These are phyloP conservation scores for Osmanthus fragrans DNA, from an alignment of 257 asterid species.

Conservation along the genomic window DNA sequence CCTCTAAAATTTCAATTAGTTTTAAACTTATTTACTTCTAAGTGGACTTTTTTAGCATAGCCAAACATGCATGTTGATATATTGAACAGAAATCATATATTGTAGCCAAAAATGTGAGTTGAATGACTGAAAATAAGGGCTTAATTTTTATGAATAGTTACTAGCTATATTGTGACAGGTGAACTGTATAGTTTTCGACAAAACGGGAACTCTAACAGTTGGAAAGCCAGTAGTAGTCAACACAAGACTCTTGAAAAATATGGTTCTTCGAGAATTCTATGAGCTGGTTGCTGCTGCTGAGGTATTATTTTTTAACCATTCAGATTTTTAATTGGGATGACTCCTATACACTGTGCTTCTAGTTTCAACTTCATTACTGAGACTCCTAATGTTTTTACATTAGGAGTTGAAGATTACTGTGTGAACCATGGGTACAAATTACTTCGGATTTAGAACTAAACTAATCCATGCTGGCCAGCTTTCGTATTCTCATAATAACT, in stretches of 20 bases:
- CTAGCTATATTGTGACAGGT: conserved; percentile 42
- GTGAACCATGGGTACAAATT: not conserved
- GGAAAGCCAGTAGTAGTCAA: conserved; percentile 79
- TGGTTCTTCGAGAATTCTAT: conserved; percentile 53
- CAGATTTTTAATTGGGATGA: not conserved
- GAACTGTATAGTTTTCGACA: conserved; percentile 70
- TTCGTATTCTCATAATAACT: not conserved
- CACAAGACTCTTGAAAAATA: conserved; percentile 51
- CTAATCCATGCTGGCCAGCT: not conserved
- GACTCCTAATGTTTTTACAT: too few species aligned
- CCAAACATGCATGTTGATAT: not conserved
- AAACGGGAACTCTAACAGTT: conserved; percentile 80
- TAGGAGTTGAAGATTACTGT: not conserved
- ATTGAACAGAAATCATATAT: not conserved
- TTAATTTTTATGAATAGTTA: not conserved
- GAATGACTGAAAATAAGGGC: not conserved
- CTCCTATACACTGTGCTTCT: not conserved
- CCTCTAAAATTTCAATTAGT: not conserved
- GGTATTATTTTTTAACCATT: conserved; percentile 37
- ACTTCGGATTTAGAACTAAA: not conserved
- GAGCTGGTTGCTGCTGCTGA: conserved; percentile 78
- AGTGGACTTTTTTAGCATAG: not conserved
- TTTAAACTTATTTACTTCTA: not conserved
- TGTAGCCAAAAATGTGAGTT: not conserved
- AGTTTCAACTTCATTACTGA: not conserved